A percentile compares a stretch with the other conserved stretches of the same genome.
phyloP scores from a whole-genome alignment of 108 stramenopile species.

The Skeletonema potamos region DNA sequence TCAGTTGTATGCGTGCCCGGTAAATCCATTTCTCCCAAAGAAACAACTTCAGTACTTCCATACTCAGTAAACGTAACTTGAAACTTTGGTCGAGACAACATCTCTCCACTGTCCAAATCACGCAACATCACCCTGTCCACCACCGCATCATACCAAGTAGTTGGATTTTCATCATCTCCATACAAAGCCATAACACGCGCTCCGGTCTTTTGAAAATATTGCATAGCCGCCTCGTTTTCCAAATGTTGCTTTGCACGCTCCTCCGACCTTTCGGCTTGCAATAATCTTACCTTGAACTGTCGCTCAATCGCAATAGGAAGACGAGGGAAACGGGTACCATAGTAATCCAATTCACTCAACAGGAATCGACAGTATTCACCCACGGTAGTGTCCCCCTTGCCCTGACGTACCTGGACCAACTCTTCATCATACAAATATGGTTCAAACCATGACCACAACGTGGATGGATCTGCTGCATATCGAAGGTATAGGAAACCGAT shows the following conservation, averaged over 20 bases:
- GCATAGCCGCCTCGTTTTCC: slow-evolving; percentile 53
- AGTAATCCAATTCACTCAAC: slow-evolving; percentile 84
- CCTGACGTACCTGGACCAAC: slow-evolving; percentile 55
- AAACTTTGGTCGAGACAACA: slow-evolving; percentile 72
- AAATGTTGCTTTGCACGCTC: slow-evolving; percentile 81
- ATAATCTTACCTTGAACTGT: slow-evolving; percentile 87
- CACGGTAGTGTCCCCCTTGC: slow-evolving; percentile 62
- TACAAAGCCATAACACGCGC: slow-evolving; percentile 86
- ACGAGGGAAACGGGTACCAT: slow-evolving; percentile 92
- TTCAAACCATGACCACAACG: slow-evolving; percentile 84
- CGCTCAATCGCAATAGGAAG: slow-evolving; percentile 90
- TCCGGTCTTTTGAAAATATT: slow-evolving; percentile 73
- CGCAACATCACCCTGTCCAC: slow-evolving; percentile 82
- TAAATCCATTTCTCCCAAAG: slow-evolving; percentile 89
- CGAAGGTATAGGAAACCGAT: slow-evolving; percentile 95
- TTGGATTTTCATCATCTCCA: slow-evolving; percentile 94
- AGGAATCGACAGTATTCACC: slow-evolving; percentile 78
- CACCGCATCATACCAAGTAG: slow-evolving; percentile 95
- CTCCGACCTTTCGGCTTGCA: slow-evolving; percentile 87
- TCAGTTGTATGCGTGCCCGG: slow-evolving; percentile 18
- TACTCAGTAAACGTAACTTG: slow-evolving; percentile 95
- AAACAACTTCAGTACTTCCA: slow-evolving; percentile 89
- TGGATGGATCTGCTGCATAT: slow-evolving; percentile 85
- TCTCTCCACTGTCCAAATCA: slow-evolving; percentile 52
- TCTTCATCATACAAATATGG: slow-evolving; percentile 93